These are phyloP conservation scores for Saturnispora halmiae DNA, from an alignment of 805 yeast genomes.

Conservation along the genomic window DNA sequence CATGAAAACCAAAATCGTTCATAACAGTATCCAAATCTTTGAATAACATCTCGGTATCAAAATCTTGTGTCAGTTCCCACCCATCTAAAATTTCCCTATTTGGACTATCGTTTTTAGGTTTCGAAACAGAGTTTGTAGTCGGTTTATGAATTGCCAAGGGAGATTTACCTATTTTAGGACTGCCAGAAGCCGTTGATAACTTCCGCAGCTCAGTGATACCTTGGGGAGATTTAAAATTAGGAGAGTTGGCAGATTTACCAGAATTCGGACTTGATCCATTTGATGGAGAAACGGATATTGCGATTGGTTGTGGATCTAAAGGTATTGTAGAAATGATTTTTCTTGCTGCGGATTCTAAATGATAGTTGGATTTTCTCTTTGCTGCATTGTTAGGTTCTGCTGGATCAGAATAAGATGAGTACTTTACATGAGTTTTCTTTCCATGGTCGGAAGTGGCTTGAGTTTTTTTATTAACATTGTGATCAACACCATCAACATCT, in stretches of 20 bases:
- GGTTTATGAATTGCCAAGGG: constrained; percentile 8
- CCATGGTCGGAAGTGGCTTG: too few species aligned
- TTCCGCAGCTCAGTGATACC: constrained; percentile 8
- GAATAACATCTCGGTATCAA: constrained; percentile 53
- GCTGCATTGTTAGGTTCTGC: too few species aligned
- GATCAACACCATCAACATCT: not conserved
- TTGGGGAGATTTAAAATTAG: not conserved
- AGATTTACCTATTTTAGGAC: constrained; percentile 8
- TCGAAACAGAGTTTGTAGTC: not conserved
- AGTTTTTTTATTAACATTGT: constrained; percentile 24
- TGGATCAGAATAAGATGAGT: constrained; percentile 16
- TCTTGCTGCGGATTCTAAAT: constrained; percentile 67
- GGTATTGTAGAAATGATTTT: constrained; percentile 72
- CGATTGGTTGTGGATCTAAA: constrained; percentile 72
- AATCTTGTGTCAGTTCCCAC: constrained; percentile 30
- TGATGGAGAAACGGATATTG: constrained; percentile 24
- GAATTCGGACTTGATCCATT: constrained; percentile 11
- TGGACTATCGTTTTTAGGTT: not conserved
- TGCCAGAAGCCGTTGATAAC: not conserved
- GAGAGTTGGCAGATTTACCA: constrained; percentile 12
- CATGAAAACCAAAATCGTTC: constrained; percentile 88
- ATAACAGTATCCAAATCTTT: constrained; percentile 80
- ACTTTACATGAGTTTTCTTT: too few species aligned
- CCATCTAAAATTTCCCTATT: constrained; percentile 23
- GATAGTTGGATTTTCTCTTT: constrained; percentile 20